A percentile compares a stretch with the other conserved stretches of the same genome.
Conservation (phyloP, 306 rosid species). For the Trichosanthes cucumerina region DNA sequence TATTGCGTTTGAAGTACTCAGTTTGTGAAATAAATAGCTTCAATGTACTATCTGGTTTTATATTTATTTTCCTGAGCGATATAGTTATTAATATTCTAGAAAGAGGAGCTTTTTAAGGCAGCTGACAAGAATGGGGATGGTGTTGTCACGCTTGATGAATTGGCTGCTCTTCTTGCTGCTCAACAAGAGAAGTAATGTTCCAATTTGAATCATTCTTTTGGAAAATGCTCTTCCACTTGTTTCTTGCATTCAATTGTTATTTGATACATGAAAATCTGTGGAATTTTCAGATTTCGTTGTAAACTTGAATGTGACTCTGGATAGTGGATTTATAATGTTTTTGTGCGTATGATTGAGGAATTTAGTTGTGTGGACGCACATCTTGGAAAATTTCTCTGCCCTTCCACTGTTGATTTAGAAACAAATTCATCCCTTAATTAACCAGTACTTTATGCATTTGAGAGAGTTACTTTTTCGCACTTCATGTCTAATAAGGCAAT, state of each 20-base stretch:
- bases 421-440: neutral
- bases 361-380: neutral
- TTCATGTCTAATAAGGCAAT: neutral
- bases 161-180: constrained; percentile 76
- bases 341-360: neutral
- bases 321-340: neutral
- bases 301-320: neutral
- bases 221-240: neutral
- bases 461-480: neutral
- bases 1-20: neutral
- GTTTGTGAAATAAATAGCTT: neutral
- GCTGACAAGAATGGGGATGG: constrained; percentile 90
- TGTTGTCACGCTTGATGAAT: constrained; percentile 80
- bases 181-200: constrained; percentile 80
- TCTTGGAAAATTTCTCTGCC: neutral
- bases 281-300: neutral
- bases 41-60: neutral
- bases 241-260: constrained; percentile 7
- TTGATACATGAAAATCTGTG: neutral
- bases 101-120: constrained; percentile 79
- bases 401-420: neutral
- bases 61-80: constrained; percentile 13
- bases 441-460: neutral
- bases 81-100: constrained; percentile 45
- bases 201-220: constrained; percentile 13